Conservation (phyloP, 768 basidiomycete genomes). For the Rhizopogon vesiculosus region DNA sequence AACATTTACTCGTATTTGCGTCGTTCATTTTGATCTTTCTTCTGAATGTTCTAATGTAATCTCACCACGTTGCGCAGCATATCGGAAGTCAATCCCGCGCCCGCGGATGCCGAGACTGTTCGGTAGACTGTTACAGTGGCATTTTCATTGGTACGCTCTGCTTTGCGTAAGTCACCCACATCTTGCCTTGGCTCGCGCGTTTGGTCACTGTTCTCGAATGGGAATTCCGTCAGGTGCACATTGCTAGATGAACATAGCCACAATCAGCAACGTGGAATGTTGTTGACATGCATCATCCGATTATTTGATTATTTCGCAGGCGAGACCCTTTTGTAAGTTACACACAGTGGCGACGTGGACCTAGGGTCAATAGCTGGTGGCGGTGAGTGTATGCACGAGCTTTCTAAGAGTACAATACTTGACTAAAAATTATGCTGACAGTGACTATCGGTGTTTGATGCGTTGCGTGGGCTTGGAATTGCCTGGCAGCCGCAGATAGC, state of each 20-base stretch:
- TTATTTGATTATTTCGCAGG: not conserved
- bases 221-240: not conserved
- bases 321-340: not conserved
- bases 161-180: conserved; percentile 57
- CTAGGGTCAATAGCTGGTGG: not conserved
- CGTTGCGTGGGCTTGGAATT: too few species aligned
- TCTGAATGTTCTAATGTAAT: not conserved
- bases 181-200: not conserved
- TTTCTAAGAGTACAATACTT: not conserved
- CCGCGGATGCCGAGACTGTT: conserved; percentile 72
- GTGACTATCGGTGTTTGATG: too few species aligned
- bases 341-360: not conserved
- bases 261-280: not conserved
- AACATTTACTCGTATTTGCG: not conserved
- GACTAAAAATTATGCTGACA: too few species aligned
- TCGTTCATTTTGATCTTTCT: not conserved
- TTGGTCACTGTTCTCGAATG: not conserved
- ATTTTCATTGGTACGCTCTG: conserved; percentile 78
- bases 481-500: not conserved
- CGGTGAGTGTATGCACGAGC: not conserved
- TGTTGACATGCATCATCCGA: not conserved
- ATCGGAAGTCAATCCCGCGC: conserved; percentile 95
- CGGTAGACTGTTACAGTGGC: conserved; percentile 88
- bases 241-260: too few species aligned
- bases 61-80: not conserved